Evolutionary conservation across 345 rosid genomes (phyloP), one percentile per base, ranked within the genome.

Genomic region (Draba incana): DNA sequence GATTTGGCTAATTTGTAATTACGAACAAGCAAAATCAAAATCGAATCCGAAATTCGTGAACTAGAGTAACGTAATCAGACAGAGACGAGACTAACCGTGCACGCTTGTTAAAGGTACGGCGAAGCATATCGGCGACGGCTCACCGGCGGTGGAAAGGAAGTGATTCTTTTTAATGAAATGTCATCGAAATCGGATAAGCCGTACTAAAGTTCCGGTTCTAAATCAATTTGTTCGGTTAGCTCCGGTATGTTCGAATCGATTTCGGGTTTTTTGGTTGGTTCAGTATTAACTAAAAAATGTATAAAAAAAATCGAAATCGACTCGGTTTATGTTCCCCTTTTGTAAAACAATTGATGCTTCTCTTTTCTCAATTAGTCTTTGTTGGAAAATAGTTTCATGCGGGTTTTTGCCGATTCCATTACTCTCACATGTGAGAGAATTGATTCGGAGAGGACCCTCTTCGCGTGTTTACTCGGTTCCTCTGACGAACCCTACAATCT

Each of bases 391-490:
- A 20, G 58, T 53, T 68, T 50, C 79, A 76, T 80, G 84, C 66
- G 81, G 74, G 49, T 78, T 7, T 56, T 64, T 23, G 1, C 50
- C 64, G 25, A 38, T 58, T 23, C 47, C 58, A 66, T n/a, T 78
- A 25, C 24, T 76, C 75, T 80, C 76, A 53, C 38, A 64, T 1
- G 66, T 70, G 61, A 69, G 75, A 25, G 76, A 16, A 51, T 28
- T 65, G 53, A 62, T 50, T 41, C 42, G 38, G 46, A 42, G 67
- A 54, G 51, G 24, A 70, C 51, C 41, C 11, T 44, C 49, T 39
- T 61, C 69, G 33, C 54, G 80, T 3, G 50, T 75, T 8, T 69
- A 59, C 57, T 59, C 68, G 12, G 73, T 69, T 41, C 69, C 77
- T 13, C 67, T n/a, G 31, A 66, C 64, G 50, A 66, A 72, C 45